A percentile compares a stretch with the other conserved stretches of the same genome.
These are phyloP conservation scores for Coemansia sp. DNA, from an alignment of 192 early-diverging fungal species.

Conservation along the genomic window DNA sequence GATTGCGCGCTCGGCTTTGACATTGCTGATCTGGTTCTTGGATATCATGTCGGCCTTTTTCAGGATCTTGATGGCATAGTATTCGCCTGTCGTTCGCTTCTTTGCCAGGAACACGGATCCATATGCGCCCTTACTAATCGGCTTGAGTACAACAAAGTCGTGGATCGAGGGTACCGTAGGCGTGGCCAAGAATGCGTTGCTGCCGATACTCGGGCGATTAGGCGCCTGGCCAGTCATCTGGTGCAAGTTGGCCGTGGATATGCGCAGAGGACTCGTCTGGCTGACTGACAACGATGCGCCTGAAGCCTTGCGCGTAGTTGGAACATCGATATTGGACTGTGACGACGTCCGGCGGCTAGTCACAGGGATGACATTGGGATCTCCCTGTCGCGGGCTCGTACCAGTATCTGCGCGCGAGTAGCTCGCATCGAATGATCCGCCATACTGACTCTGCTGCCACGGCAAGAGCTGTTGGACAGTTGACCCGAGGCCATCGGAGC, in stretches of 20 bases:
- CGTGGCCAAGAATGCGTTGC: slow-evolving; percentile 38
- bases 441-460: background rate
- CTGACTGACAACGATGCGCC: background rate
- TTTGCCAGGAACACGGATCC: slow-evolving; percentile 87
- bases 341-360: slow-evolving; percentile 4
- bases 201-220: slow-evolving; percentile 14
- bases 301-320: background rate
- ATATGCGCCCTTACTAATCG: slow-evolving; percentile 89
- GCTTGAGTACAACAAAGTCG: slow-evolving; percentile 91
- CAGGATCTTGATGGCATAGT: slow-evolving; percentile 89
- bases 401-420: background rate
- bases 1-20: slow-evolving; percentile 51
- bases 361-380: background rate
- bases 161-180: slow-evolving; percentile 78
- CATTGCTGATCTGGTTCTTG: slow-evolving; percentile 71
- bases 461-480: background rate
- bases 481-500: background rate
- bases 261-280: slow-evolving; percentile 8
- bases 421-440: background rate
- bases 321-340: background rate
- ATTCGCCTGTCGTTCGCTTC: slow-evolving; percentile 81
- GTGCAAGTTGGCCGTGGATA: slow-evolving; percentile 21
- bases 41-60: slow-evolving; percentile 91
- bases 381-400: background rate
- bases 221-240: background rate